Evolutionary conservation across 805 yeast species (phyloP).

Genomic region (Barnettozyma sucrosica): DNA sequence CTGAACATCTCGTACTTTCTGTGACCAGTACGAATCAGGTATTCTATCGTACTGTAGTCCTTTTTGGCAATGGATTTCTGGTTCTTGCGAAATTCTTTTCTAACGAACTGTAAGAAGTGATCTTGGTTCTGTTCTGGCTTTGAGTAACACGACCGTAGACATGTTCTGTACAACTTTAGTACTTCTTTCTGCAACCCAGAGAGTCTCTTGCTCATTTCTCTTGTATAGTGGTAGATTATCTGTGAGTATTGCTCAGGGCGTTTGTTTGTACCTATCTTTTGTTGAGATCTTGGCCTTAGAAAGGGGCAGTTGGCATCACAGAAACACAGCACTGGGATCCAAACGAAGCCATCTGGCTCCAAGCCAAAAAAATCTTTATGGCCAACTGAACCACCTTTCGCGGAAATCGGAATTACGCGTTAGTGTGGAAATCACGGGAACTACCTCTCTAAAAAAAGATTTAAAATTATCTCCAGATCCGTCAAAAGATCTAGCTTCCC

Average conservation of each 20-base stretch:
- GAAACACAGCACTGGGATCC: not conserved
- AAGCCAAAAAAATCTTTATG: not conserved
- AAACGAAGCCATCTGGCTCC: not conserved
- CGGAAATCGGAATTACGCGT: not conserved
- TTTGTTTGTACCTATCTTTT: not conserved
- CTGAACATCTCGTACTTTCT: constrained; percentile 68
- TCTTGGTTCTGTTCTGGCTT: constrained; percentile 43
- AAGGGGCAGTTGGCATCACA: not conserved
- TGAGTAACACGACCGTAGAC: constrained; percentile 37
- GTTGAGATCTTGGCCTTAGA: not conserved
- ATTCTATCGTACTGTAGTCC: constrained; percentile 83
- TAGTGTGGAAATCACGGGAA: not conserved
- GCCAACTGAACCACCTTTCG: no score
- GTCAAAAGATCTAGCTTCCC: no score
- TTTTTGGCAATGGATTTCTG: constrained; percentile 53
- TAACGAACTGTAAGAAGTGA: constrained; percentile 38
- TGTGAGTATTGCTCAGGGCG: not conserved
- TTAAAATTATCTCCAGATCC: not conserved
- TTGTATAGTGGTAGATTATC: no score
- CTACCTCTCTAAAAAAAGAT: no score
- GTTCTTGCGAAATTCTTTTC: constrained; percentile 59
- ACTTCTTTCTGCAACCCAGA: constrained; percentile 52
- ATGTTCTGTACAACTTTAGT: constrained; percentile 41
- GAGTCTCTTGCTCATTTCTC: constrained; percentile 25
- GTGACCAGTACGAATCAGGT: constrained; percentile 70